Base-by-base conservation (phyloP, 345 rosid species). In the Syzygium aqueum region DNA sequence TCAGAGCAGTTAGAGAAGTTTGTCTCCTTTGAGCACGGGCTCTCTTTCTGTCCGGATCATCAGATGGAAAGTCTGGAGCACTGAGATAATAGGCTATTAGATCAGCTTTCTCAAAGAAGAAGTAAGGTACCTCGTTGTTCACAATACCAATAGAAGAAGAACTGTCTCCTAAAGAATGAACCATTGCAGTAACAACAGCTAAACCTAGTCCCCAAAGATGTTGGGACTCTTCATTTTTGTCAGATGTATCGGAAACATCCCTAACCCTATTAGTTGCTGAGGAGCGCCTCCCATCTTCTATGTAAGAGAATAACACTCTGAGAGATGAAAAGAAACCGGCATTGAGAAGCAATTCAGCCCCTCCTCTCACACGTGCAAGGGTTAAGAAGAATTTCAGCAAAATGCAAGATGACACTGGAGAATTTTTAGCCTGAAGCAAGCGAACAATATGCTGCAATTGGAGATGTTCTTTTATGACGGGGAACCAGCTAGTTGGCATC, bases 401-500 rank as follows among this genome's bases (percentile, higher is more conserved):
- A 56, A 91, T 92, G 86, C 95, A 91, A 89, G 91, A 59, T 28
- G 94, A 93, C 84, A 90, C 89, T 63, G 88, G 57, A 80, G 93
- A 93, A 56, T 87, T 90, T 84, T 93, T 92, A 84, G 94, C 96
- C 87, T 95, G 98, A 91, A 97, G 96, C 90, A 90, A 93, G 87
- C 88, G 85, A 87, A 94, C 91, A 87, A 94, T 88, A 88, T 90
- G 92, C 90, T 90, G 95, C 89, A 95, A 86, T 50, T 89, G 96
- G 80, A 95, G 95, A 92, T 95, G 95, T 88, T 92, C 90, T 88
- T 88, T 94, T 88, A 97, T 90, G 87, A 97, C 90, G 28, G 99
- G 96, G 89, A 96, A 93, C 99, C 99, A 96, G 65, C 97, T 94
- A 86, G 89, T 88, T 10, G 99, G 96, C n/a, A 94, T 91, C 94